Evolutionary conservation across 129 eudicot species (phyloP).

Genomic region (Pulicaria dysenterica): DNA sequence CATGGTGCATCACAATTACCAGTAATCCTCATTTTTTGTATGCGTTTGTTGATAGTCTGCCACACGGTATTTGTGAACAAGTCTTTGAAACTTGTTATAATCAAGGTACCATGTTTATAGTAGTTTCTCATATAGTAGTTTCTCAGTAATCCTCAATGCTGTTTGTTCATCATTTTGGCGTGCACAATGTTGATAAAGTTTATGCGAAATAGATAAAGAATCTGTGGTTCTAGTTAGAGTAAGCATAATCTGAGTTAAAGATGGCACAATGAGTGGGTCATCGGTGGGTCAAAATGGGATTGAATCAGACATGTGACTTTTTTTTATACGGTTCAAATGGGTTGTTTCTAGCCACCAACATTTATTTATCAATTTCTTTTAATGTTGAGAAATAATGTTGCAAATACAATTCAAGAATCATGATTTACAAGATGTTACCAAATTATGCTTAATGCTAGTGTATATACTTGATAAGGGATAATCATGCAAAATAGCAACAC

Average conservation of each 20-base stretch:
- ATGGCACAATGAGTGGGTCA: background rate
- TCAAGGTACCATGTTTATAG: background rate
- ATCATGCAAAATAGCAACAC: no score
- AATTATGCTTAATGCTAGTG: no score
- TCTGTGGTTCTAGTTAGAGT: constrained; percentile 2
- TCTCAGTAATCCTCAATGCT: constrained; percentile 20
- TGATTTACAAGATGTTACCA: no score
- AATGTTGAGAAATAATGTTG: background rate
- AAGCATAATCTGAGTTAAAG: background rate
- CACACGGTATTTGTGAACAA: constrained; percentile 15
- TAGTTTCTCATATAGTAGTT: constrained; percentile 16
- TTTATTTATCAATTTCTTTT: background rate
- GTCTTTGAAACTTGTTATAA: background rate
- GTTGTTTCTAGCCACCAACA: background rate
- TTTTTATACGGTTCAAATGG: background rate
- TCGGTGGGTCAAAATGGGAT: background rate
- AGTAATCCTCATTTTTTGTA: background rate
- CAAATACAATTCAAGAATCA: no score
- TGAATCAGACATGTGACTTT: background rate
- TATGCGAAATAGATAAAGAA: background rate
- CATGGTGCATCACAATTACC: background rate
- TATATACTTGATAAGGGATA: no score
- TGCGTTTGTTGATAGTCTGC: background rate
- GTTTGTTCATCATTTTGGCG: constrained; percentile 3
- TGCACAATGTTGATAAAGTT: background rate